These are phyloP conservation scores for Sordariomycetes sp. DNA, from an alignment of 2,329 filamentous ascomycete genomes.

Conservation along the genomic window DNA sequence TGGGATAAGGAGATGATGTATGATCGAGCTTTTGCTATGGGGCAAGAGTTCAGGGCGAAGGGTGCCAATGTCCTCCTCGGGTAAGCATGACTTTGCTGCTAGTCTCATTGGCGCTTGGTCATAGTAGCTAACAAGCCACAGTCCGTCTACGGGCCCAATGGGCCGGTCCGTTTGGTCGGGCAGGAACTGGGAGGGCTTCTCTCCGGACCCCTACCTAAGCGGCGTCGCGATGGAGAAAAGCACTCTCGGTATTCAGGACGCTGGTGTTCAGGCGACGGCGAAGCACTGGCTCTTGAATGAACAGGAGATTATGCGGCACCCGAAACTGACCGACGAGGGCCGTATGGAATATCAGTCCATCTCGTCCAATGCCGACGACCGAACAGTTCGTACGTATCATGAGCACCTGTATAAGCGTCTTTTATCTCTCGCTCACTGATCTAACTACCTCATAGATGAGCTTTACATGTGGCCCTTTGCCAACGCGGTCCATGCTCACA, in stretches of 20 bases:
- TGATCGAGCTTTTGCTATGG: constrained; percentile 16
- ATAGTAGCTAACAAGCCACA: background rate
- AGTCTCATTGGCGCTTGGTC: constrained; percentile 21
- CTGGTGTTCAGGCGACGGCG: constrained; percentile 25
- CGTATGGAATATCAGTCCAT: constrained; percentile 14
- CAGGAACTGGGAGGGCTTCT: constrained; percentile 48
- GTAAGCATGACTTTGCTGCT: background rate
- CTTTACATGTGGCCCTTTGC: constrained; percentile 37
- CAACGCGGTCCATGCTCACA: constrained; percentile 50
- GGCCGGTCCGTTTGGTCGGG: constrained; percentile 48
- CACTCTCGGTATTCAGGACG: constrained; percentile 24
- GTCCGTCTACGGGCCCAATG: constrained; percentile 41
- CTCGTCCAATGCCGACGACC: constrained; percentile 46
- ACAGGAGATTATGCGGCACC: constrained; percentile 62
- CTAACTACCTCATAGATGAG: constrained; percentile 13
- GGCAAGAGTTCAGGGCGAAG: constrained; percentile 53
- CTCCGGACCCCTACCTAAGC: constrained; percentile 45
- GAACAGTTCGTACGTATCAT: constrained; percentile 49
- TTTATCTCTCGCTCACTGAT: too few species aligned
- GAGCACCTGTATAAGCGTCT: too few species aligned
- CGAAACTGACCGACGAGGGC: constrained; percentile 21
- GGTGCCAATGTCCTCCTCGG: constrained; percentile 51
- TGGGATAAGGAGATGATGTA: background rate
- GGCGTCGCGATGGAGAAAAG: constrained; percentile 32
- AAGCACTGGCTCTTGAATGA: constrained; percentile 58